Evolutionary conservation across 1,284 basidiomycete species (phyloP).

Genomic region (Leccinum angustisporum): DNA sequence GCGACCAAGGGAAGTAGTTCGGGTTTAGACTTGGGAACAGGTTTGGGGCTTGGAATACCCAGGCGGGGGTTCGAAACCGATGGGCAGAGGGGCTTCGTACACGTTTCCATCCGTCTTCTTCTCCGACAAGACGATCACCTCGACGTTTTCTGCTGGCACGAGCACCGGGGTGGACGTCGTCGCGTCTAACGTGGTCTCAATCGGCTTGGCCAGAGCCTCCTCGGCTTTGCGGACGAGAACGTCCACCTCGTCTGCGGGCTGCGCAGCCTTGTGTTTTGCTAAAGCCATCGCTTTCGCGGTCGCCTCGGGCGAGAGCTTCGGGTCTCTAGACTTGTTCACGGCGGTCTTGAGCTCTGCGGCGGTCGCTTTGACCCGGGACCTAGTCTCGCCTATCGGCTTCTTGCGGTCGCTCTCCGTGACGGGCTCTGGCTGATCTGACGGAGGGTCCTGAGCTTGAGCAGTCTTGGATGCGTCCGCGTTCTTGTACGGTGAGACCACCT

Average conservation of each 20-base stretch:
- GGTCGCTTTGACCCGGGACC: conserved; percentile 49
- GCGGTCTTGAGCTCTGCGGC: conserved; percentile 51
- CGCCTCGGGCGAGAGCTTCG: conserved; percentile 38
- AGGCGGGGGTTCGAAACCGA: conserved; percentile 90
- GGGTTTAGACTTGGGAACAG: conserved; percentile 42
- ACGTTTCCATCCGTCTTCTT: conserved; percentile 45
- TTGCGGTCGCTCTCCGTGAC: neutral
- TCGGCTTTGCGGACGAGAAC: conserved; percentile 71
- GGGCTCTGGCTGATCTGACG: conserved; percentile 13
- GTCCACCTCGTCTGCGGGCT: conserved; percentile 62
- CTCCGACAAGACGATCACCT: conserved; percentile 30
- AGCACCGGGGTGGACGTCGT: conserved; percentile 1
- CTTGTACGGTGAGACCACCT: conserved; percentile 26
- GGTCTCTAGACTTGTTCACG: conserved; percentile 20
- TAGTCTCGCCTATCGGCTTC: conserved; percentile 36
- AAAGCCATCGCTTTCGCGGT: conserved; percentile 43
- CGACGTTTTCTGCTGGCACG: conserved; percentile 11
- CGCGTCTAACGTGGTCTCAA: conserved; percentile 31
- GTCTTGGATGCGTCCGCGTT: conserved; percentile 34
- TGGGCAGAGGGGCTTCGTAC: conserved; percentile 75
- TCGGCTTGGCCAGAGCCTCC: conserved; percentile 53
- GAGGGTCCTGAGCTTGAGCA: conserved; percentile 35
- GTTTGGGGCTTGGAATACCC: conserved; percentile 68
- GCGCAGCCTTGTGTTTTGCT: conserved; percentile 48
- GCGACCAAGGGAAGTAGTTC: conserved; percentile 75